These are phyloP conservation scores for Chlorociboria aeruginascens DNA, from an alignment of 495 filamentous ascomycete species.

Conservation along the genomic window DNA sequence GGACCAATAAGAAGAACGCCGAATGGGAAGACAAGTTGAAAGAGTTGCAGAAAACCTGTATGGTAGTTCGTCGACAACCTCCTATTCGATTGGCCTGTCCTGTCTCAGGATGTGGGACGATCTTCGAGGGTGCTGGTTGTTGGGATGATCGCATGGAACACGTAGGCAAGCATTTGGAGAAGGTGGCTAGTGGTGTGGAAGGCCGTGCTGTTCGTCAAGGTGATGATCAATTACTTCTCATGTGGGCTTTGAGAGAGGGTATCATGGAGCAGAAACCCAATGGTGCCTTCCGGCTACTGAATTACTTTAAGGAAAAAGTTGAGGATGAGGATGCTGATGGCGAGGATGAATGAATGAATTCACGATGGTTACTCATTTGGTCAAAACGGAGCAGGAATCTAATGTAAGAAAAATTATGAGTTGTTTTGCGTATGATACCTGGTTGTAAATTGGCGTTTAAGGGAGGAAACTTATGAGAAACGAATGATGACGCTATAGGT, in stretches of 20 bases:
- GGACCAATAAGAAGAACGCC: slow-evolving; percentile 18
- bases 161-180: slow-evolving; percentile 71
- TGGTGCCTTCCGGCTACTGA: not conserved
- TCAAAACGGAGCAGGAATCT: too few species aligned
- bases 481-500: too few species aligned
- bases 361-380: too few species aligned
- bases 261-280: slow-evolving; percentile 7
- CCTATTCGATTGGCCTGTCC: slow-evolving; percentile 55
- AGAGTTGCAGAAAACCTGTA: slow-evolving; percentile 43
- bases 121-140: slow-evolving; percentile 48
- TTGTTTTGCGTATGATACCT: too few species aligned
- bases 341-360: slow-evolving; percentile 3
- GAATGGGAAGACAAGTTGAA: slow-evolving; percentile 26
- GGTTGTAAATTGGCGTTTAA: too few species aligned
- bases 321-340: slow-evolving; percentile 8
- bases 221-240: slow-evolving; percentile 11
- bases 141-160: slow-evolving; percentile 92
- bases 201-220: slow-evolving; percentile 3
- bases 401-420: too few species aligned
- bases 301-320: not conserved
- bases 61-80: slow-evolving; percentile 43
- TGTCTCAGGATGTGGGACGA: slow-evolving; percentile 38
- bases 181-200: slow-evolving; percentile 18
- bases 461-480: too few species aligned
- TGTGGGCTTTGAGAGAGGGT: slow-evolving; percentile 13